These are phyloP conservation scores for Nevesoporus exiguus DNA, from an alignment of 768 basidiomycete species.

Conservation along the genomic window DNA sequence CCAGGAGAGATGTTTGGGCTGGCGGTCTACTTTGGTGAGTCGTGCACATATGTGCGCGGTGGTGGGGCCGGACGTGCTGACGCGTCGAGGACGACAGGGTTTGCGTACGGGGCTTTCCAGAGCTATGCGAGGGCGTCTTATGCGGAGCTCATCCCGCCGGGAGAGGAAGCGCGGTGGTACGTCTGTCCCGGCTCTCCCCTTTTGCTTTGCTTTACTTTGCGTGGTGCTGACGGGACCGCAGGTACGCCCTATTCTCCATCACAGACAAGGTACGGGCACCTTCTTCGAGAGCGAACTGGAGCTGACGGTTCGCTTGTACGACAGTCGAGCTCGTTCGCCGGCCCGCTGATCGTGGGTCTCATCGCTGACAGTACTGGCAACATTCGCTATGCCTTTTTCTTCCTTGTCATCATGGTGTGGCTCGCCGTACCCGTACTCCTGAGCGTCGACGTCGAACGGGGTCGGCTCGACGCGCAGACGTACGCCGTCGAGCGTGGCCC, in stretches of 20 bases:
- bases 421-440: constrained; percentile 72
- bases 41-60: background rate
- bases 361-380: constrained; percentile 89
- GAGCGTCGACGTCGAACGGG: constrained; percentile 66
- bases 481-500: constrained; percentile 22
- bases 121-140: constrained; percentile 85
- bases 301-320: no score
- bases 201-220: background rate
- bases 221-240: constrained; percentile 6
- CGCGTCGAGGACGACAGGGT: constrained; percentile 36
- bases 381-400: constrained; percentile 88
- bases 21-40: constrained; percentile 74
- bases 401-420: constrained; percentile 81
- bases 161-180: constrained; percentile 88
- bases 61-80: background rate
- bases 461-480: constrained; percentile 47
- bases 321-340: constrained; percentile 88
- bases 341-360: constrained; percentile 83
- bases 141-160: constrained; percentile 79
- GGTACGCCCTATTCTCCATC: constrained; percentile 81
- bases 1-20: constrained; percentile 83
- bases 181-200: constrained; percentile 16
- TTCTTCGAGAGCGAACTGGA: no score
- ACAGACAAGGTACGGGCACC: constrained; percentile 66
- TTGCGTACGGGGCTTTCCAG: constrained; percentile 88